Percentiles rank a stretch among this genome's conserved stretches.
Conservation (phyloP, 345 rosid species). For the Anacardium occidentale region DNA sequence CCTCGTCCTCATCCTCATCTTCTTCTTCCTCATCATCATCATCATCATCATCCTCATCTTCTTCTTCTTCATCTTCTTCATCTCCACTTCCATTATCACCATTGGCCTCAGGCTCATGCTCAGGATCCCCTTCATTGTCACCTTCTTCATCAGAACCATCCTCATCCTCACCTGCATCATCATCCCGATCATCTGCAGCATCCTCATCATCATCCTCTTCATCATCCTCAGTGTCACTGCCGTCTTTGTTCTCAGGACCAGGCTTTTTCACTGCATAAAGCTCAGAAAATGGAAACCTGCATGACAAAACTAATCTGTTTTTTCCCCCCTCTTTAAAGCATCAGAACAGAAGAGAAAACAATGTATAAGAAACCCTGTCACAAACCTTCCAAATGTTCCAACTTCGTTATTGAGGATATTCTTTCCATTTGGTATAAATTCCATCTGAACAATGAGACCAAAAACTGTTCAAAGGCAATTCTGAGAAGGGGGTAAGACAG, state of each 20-base stretch:
- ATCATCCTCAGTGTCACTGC: slow-evolving; percentile 53
- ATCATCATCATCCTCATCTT: slow-evolving; percentile 30
- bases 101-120: slow-evolving; percentile 47
- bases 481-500: no score
- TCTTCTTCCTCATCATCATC: slow-evolving; percentile 27
- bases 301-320: slow-evolving; percentile 11
- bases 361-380: slow-evolving; percentile 14
- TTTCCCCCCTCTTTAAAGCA: slow-evolving; percentile 5
- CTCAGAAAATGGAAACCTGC: slow-evolving; percentile 47
- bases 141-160: slow-evolving; percentile 39
- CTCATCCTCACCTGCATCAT: slow-evolving; percentile 40
- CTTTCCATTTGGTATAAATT: slow-evolving; percentile 29
- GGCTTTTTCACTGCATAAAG: slow-evolving; percentile 36
- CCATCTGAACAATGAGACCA: slow-evolving; percentile 31
- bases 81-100: slow-evolving; percentile 43
- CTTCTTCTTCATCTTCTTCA: slow-evolving; percentile 41
- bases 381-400: slow-evolving; percentile 36
- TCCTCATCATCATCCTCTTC: slow-evolving; percentile 40
- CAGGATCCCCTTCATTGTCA: slow-evolving; percentile 36
- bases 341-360: background rate
- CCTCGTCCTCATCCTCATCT: slow-evolving; percentile 33
- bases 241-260: slow-evolving; percentile 44
- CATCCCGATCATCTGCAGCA: slow-evolving; percentile 43
- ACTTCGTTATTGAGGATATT: slow-evolving; percentile 26
- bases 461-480: slow-evolving; percentile 14